Evolutionary conservation across 208 protist species (phyloP), one percentile per base, ranked within the genome.

Genomic region (Phytomonas francai): DNA sequence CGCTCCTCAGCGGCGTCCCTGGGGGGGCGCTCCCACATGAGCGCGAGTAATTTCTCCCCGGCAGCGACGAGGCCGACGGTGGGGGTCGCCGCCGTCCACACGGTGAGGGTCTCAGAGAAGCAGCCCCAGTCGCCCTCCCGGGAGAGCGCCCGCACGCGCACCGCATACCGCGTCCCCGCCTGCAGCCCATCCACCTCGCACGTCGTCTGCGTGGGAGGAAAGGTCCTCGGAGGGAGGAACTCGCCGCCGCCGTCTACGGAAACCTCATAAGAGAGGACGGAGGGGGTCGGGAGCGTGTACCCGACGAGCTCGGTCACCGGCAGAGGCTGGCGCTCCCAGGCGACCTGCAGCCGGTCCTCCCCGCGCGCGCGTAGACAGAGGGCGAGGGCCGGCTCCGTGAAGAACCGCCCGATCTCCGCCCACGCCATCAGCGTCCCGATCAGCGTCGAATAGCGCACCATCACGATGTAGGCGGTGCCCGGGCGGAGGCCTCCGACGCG

Each of bases 1-100:
- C 74, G 74, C 72, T 92, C 87, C 28, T 68, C 56, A 11, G 70
- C 42, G 65, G 76, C 82, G 64, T 88, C 81, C 33, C 77, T 67
- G 19, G 61, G 60, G 32, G 31, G 25, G 19, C 92, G 89, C 25
- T 67, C 70, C 92, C 89, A 95, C 36, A 71, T 67, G 54, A 97
- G 82, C 19, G 86, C 87, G 14, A 87, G 73, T 68, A 95, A 97
- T 3, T 79, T 86, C 75, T 97, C 90, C 56, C 92, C 89, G 2
- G 80, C 68, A 14, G 74, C 68, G 31, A 81, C 76, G 14, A 87
- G 74, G 14, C 72, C 68, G 19, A 94, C 73, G 19, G 66, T 65
- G 0, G 87, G 87, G n/a, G 42, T 66, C 29, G 74, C 78, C 1
- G 86, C 85, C 2, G 87, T 96, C 57, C 86, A 78, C 49, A 94